These are phyloP conservation scores for Phytophthora litchii DNA, from an alignment of 352 stramenopile genomes.

Conservation along the genomic window DNA sequence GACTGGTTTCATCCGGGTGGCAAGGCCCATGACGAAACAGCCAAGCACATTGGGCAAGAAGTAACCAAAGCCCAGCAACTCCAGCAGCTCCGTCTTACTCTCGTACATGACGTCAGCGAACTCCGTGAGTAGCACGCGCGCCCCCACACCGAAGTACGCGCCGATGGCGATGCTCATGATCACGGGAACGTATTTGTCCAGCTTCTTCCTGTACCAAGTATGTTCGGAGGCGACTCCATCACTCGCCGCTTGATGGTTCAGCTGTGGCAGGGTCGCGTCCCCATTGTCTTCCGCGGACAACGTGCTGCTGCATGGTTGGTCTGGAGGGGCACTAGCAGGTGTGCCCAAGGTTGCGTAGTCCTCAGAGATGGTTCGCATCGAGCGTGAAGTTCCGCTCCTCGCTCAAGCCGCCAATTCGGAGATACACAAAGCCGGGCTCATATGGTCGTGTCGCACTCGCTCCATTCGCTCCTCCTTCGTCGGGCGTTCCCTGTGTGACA, in stretches of 20 bases:
- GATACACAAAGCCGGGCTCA: too few relatives aligned
- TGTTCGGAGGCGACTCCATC: conserved; percentile 5
- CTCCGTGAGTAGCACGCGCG: conserved; percentile 57
- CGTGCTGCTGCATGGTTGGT: conserved; percentile 27
- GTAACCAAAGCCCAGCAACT: conserved; percentile 56
- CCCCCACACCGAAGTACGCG: conserved; percentile 54
- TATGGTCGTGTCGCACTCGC: conserved; percentile 1
- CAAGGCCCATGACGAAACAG: conserved; percentile 71
- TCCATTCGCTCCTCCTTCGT: conserved; percentile 17
- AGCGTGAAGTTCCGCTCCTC: neutral
- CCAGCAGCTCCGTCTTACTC: conserved; percentile 49
- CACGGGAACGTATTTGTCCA: conserved; percentile 43
- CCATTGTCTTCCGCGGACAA: conserved; percentile 37
- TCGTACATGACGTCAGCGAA: conserved; percentile 43
- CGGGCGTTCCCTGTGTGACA: conserved; percentile 7
- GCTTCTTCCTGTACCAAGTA: conserved; percentile 6
- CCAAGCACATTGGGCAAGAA: conserved; percentile 66
- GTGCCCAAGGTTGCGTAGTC: conserved; percentile 42
- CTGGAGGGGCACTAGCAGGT: conserved; percentile 5
- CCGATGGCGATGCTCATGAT: conserved; percentile 48
- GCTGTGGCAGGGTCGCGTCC: conserved; percentile 20
- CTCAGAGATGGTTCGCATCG: conserved; percentile 56
- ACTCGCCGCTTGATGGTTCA: conserved; percentile 14
- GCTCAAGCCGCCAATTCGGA: too few relatives aligned
- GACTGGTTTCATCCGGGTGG: conserved; percentile 47